A percentile compares a stretch with the other conserved stretches of the same genome.
Conservation (phyloP, 305 asterid species). For the Solanum hybrid region DNA sequence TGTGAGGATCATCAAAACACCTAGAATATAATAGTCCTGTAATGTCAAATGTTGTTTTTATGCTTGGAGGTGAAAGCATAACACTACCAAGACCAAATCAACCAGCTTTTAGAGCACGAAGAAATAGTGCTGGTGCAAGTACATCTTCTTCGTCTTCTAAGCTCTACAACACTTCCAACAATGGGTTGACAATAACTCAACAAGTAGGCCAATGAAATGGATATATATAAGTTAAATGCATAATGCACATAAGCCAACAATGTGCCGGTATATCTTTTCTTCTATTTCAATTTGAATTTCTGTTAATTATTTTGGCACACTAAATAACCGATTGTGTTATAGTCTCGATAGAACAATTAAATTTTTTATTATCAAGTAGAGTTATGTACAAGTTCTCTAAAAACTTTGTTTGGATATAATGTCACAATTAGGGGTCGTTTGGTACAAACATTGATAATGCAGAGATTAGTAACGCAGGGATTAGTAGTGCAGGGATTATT, state of each 20-base stretch:
- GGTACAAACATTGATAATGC: too few relatives aligned
- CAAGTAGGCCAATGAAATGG: neutral
- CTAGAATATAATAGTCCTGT: constrained; percentile 6
- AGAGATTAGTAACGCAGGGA: too few relatives aligned
- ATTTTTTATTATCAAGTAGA: neutral
- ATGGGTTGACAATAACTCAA: neutral
- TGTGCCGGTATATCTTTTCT: neutral
- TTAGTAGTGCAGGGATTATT: too few relatives aligned
- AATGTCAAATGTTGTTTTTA: constrained; percentile 13
- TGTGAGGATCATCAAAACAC: too few relatives aligned
- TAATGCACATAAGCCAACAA: neutral
- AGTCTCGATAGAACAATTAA: neutral
- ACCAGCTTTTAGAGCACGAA: constrained; percentile 4
- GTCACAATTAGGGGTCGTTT: too few relatives aligned
- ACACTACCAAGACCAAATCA: constrained; percentile 8
- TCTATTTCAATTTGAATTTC: neutral
- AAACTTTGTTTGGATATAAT: too few relatives aligned
- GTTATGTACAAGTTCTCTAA: neutral
- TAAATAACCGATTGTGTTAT: neutral
- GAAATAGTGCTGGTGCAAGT: neutral
- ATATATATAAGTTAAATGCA: neutral
- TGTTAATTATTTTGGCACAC: neutral
- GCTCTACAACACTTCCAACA: neutral
- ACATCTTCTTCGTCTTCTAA: constrained; percentile 1
- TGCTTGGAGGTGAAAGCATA: constrained; percentile 13